Conservation (phyloP, 495 filamentous ascomycete species). For the Penicillium samsonianum region DNA sequence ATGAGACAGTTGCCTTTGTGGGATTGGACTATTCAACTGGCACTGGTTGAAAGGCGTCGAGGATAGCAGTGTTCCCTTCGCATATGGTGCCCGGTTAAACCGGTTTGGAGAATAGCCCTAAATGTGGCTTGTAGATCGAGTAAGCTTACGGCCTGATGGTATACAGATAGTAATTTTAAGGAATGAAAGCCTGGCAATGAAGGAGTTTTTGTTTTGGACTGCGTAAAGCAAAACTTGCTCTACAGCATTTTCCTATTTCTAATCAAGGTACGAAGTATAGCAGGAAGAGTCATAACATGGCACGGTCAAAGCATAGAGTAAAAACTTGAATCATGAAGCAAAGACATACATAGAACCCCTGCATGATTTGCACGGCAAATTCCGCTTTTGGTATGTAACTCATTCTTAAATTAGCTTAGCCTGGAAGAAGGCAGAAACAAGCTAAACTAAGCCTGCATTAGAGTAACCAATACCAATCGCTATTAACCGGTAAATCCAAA, state of each 20-base stretch:
- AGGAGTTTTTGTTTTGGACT: neutral
- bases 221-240: no score
- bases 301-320: neutral
- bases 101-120: neutral
- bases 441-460: neutral
- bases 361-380: neutral
- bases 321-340: neutral
- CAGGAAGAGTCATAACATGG: neutral
- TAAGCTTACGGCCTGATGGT: neutral
- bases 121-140: neutral
- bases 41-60: neutral
- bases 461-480: neutral
- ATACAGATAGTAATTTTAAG: neutral
- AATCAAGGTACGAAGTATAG: no score
- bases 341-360: neutral
- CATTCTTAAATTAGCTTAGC: conserved; percentile 4
- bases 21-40: neutral
- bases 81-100: no score
- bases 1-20: neutral
- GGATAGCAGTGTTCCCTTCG: no score
- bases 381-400: neutral
- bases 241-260: no score
- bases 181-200: conserved; percentile 2
- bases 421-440: neutral
- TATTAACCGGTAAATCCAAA: neutral